A percentile compares a stretch with the other conserved stretches of the same genome.
phyloP scores from a whole-genome alignment of 164 flowering plant species.

The Vitis rotundifolia region DNA sequence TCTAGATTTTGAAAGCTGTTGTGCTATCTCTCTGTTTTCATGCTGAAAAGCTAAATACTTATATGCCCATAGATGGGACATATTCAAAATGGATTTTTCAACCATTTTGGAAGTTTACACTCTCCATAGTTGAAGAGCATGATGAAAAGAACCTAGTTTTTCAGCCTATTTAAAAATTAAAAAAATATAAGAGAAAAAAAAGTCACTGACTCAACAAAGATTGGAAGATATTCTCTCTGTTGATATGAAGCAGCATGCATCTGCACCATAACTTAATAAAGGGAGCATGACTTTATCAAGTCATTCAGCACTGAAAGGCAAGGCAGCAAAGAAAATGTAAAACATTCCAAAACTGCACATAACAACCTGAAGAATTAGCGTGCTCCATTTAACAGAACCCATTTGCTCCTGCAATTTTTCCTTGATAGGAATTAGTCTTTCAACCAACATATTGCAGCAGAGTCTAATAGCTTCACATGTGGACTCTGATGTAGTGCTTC shows the following conservation, averaged over 20 bases:
- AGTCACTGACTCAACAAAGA: neutral
- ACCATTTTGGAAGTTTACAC: too few species aligned
- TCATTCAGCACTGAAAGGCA: neutral
- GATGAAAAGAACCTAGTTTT: too few species aligned
- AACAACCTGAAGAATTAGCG: conserved; percentile 57
- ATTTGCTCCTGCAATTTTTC: conserved; percentile 49
- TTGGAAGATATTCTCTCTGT: neutral
- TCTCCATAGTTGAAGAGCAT: too few species aligned
- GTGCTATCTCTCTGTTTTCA: too few species aligned
- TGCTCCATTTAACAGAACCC: conserved; percentile 64
- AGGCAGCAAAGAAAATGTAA: too few species aligned
- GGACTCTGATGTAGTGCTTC: conserved; percentile 93
- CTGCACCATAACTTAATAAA: neutral
- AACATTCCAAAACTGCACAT: neutral
- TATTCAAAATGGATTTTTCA: too few species aligned
- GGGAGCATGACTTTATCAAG: neutral
- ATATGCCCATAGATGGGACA: too few species aligned
- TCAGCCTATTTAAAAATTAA: too few species aligned
- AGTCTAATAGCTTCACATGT: conserved; percentile 84
- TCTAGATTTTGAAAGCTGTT: too few species aligned
- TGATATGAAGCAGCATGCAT: neutral
- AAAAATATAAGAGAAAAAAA: too few species aligned
- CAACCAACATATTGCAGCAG: conserved; percentile 72
- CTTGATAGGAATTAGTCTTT: conserved; percentile 60
- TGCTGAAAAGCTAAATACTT: too few species aligned